Conservation (phyloP, 2,329 filamentous ascomycete species). For the Stachybotrys echinatus region DNA sequence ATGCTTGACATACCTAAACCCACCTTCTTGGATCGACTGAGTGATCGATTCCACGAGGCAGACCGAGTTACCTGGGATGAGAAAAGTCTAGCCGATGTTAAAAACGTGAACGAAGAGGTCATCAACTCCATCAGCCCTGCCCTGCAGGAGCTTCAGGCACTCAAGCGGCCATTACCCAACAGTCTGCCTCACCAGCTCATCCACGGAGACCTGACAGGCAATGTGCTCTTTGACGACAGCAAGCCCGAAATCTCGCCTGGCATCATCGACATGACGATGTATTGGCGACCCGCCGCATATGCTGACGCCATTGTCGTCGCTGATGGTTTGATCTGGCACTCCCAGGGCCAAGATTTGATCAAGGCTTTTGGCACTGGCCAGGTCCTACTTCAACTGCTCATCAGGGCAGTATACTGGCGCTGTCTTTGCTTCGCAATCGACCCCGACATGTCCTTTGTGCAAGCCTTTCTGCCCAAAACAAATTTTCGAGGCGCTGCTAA, state of each 20-base stretch:
- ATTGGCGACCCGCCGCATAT: slow-evolving; percentile 4
- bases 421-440: slow-evolving; percentile 6
- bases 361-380: slow-evolving; percentile 5
- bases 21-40: neutral
- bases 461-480: neutral
- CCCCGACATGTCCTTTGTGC: slow-evolving; percentile 1
- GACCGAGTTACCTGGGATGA: slow-evolving; percentile 6
- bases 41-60: slow-evolving; percentile 5
- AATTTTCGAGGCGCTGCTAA: slow-evolving; percentile 1
- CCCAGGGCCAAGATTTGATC: slow-evolving; percentile 1
- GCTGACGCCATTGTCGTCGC: slow-evolving; percentile 8
- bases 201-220: slow-evolving; percentile 7
- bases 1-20: slow-evolving; percentile 1
- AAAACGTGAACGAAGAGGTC: slow-evolving; percentile 1
- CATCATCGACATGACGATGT: slow-evolving; percentile 9
- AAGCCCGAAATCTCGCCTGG: neutral
- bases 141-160: neutral
- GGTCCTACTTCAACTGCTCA: slow-evolving; percentile 4
- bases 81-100: neutral
- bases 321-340: slow-evolving; percentile 6
- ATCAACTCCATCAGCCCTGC: neutral
- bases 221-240: slow-evolving; percentile 5
- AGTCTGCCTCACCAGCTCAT: neutral
- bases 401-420: slow-evolving; percentile 7
- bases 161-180: neutral